phyloP scores from a whole-genome alignment of 2,329 filamentous ascomycete species.

The Malbranchea cinnamomea region DNA sequence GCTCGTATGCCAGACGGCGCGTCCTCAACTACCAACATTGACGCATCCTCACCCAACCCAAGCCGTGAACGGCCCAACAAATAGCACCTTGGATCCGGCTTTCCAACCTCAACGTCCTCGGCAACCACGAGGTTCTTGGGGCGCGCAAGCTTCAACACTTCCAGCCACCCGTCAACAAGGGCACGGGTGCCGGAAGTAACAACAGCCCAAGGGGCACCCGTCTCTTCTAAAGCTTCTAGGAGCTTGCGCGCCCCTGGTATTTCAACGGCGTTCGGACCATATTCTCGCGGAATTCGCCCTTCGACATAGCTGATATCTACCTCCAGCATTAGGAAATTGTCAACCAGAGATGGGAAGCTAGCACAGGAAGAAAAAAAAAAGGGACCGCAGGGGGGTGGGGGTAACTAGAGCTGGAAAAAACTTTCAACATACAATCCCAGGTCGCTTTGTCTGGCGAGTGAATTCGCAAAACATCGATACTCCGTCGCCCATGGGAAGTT shows the following conservation, averaged over 20 bases:
- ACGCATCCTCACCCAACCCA: slow-evolving; percentile 31
- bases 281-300: slow-evolving; percentile 58
- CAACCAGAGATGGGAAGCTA: slow-evolving; percentile 5
- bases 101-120: slow-evolving; percentile 60
- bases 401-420: not conserved
- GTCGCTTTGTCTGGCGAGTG: slow-evolving; percentile 75
- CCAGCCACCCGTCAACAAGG: slow-evolving; percentile 59
- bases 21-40: slow-evolving; percentile 71
- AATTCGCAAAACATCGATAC: slow-evolving; percentile 69
- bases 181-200: slow-evolving; percentile 54
- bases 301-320: slow-evolving; percentile 69
- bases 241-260: slow-evolving; percentile 68
- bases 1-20: slow-evolving; percentile 71
- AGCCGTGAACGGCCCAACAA: slow-evolving; percentile 50
- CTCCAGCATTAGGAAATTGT: slow-evolving; percentile 3
- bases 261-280: slow-evolving; percentile 65
- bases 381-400: not conserved
- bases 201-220: slow-evolving; percentile 65
- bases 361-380: slow-evolving; percentile 1
- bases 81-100: slow-evolving; percentile 66
- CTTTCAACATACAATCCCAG: slow-evolving; percentile 63
- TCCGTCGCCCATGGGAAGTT: slow-evolving; percentile 80
- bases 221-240: slow-evolving; percentile 49
- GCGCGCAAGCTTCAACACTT: slow-evolving; percentile 47
- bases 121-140: slow-evolving; percentile 57